Evolutionary conservation across 179 eudicot species (phyloP).

Genomic region (Silene vulgaris): DNA sequence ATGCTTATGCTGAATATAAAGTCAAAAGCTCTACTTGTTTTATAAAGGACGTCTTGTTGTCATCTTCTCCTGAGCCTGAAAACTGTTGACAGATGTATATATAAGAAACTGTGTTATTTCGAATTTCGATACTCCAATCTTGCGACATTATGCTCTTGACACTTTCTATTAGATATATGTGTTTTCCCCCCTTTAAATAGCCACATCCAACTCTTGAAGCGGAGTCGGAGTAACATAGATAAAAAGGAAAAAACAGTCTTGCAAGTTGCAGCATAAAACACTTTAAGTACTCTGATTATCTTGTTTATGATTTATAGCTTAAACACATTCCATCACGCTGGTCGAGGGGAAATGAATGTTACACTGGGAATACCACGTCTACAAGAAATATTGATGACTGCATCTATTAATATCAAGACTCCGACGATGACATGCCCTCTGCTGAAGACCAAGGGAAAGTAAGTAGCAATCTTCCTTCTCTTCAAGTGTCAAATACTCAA

Average conservation of each 20-base stretch:
- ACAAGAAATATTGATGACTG: conserved; percentile 95
- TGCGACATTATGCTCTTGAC: neutral
- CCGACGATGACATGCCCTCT: conserved; percentile 97
- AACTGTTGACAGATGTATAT: neutral
- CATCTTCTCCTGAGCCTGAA: conserved; percentile 2
- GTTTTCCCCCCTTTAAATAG: neutral
- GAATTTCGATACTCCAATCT: neutral
- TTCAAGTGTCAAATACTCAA: neutral
- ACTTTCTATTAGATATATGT: neutral
- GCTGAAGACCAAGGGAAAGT: conserved; percentile 52
- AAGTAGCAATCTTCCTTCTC: conserved; percentile 30
- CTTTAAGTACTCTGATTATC: neutral
- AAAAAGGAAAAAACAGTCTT: neutral
- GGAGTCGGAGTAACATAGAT: neutral
- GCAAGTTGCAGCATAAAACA: no score
- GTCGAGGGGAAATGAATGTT: conserved; percentile 99
- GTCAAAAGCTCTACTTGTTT: neutral
- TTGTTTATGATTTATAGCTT: conserved; percentile 44
- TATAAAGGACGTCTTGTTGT: neutral
- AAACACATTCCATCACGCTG: conserved; percentile 98
- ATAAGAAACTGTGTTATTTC: neutral
- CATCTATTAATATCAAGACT: conserved; percentile 64
- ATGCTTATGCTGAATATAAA: neutral
- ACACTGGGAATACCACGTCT: conserved; percentile 98
- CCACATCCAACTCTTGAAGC: neutral